Evolutionary conservation across 192 early-diverging fungal genomes (phyloP), one percentile per base, ranked within the genome.

Genomic region (Neocallimastix lanati): DNA sequence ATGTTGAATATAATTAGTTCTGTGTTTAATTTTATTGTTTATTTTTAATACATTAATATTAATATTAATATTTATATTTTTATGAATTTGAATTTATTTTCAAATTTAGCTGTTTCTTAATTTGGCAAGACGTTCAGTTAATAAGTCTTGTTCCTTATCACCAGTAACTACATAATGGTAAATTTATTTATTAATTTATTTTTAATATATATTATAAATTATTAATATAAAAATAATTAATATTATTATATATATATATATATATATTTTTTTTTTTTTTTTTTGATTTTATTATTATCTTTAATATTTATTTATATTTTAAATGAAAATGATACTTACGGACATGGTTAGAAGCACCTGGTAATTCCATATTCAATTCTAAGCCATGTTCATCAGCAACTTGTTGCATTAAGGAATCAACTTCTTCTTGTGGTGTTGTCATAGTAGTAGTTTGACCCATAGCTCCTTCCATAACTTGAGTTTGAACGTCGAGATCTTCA

Each of bases 401-500:
- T 83, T 96, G 90, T 83, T 96, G 95, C 92, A 98, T 96, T 76
- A 99, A 89, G 40, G 88, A 87, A 79, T 99, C 96, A 28, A 98
- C 93, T 83, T 99, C 94, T 78, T 92, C 89, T 84, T 93, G 93
- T 29, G 96, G 96, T 81, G 93, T 97, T 21, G 93, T 86, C 86
- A 93, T 82, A 27, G 96, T 89, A 2, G 95, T 96, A 28, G 95
- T 92, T 28, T 92, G 91, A 28, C 91, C 91, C 90, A 99, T 98
- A 12, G 95, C 88, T 28, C 88, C 91, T 83, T 98, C 96, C 96
- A 99, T 97, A 85, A 96, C 97, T 81, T 92, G 88, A 14, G 98
- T 95, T 85, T 98, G 96, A 50, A 99, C 94, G 85, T 99, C 96
- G 38, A 99, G 83, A 84, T 99, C 93, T 81, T 99, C 98, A 84